phyloP scores from a whole-genome alignment of 2,329 filamentous ascomycete genomes.

The Fusarium succisae region DNA sequence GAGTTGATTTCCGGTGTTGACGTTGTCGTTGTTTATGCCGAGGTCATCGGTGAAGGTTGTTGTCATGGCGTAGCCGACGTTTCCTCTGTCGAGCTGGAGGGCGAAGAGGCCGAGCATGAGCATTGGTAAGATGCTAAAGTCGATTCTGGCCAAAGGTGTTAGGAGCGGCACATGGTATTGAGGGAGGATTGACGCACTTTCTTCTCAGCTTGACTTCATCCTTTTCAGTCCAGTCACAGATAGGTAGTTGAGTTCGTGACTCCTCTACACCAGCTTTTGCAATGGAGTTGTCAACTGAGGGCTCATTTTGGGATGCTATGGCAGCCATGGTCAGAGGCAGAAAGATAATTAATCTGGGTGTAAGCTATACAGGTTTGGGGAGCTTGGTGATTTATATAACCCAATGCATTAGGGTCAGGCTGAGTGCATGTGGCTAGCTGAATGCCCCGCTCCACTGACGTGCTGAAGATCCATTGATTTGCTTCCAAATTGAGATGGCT shows the following conservation, averaged over 20 bases:
- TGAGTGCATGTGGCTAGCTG: background rate
- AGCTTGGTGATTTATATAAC: background rate
- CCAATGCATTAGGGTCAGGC: fast-evolving
- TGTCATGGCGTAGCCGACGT: conserved; percentile 4
- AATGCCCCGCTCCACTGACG: background rate
- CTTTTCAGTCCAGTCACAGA: conserved; percentile 1
- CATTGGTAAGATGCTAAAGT: background rate
- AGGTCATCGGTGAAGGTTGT: conserved; percentile 10
- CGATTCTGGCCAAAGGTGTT: background rate
- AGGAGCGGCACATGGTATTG: fast-evolving
- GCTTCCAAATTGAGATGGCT: background rate
- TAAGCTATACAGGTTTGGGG: fast-evolving
- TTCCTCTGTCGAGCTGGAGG: conserved; percentile 3
- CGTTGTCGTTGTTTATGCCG: background rate
- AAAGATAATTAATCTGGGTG: fast-evolving
- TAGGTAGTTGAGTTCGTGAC: background rate
- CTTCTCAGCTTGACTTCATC: background rate
- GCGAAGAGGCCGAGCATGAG: conserved; percentile 13
- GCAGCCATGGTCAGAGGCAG: fast-evolving
- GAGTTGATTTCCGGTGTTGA: conserved; percentile 10
- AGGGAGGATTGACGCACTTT: background rate
- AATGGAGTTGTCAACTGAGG: fast-evolving
- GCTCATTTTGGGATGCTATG: fast-evolving
- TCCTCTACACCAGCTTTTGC: fast-evolving
- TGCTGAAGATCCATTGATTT: background rate